A percentile compares a stretch with the other conserved stretches of the same genome.
Conservation (phyloP, 2,329 filamentous ascomycete genomes). For the Neophaeococcomyces aloes region DNA sequence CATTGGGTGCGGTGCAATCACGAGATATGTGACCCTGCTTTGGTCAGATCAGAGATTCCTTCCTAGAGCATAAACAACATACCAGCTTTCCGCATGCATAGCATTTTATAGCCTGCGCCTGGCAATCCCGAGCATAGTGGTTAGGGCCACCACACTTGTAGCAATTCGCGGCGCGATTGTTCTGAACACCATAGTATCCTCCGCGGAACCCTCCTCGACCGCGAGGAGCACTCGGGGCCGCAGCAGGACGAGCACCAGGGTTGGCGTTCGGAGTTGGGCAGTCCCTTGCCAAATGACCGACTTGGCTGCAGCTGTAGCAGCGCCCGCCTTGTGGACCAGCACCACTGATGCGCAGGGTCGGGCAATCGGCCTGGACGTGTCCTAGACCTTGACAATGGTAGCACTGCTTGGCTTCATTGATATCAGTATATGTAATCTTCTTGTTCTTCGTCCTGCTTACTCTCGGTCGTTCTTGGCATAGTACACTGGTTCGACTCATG, state of each 20-base stretch:
- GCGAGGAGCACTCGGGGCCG: slow-evolving; percentile 58
- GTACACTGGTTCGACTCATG: slow-evolving; percentile 98
- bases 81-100: slow-evolving; percentile 87
- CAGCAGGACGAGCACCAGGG: slow-evolving; percentile 53
- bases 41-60: slow-evolving; percentile 11
- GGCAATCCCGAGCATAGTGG: slow-evolving; percentile 96
- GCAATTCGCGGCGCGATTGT: slow-evolving; percentile 50
- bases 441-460: slow-evolving; percentile 35
- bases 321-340: slow-evolving; percentile 67
- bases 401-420: slow-evolving; percentile 76
- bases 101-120: slow-evolving; percentile 97
- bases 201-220: slow-evolving; percentile 57
- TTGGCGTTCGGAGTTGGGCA: slow-evolving; percentile 69
- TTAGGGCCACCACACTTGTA: slow-evolving; percentile 76
- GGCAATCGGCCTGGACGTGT: slow-evolving; percentile 97
- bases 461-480: slow-evolving; percentile 88
- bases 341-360: slow-evolving; percentile 82
- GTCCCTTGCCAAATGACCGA: slow-evolving; percentile 82
- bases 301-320: slow-evolving; percentile 94
- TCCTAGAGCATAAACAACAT: slow-evolving; percentile 16
- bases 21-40: slow-evolving; percentile 68
- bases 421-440: slow-evolving; percentile 5
- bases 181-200: slow-evolving; percentile 49
- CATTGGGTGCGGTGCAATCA: slow-evolving; percentile 94
- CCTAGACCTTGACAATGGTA: slow-evolving; percentile 98